Percentiles rank a stretch among this genome's conserved stretches.
phyloP scores from a whole-genome alignment of 73 alveolate species.

The Effrenium voratum region DNA sequence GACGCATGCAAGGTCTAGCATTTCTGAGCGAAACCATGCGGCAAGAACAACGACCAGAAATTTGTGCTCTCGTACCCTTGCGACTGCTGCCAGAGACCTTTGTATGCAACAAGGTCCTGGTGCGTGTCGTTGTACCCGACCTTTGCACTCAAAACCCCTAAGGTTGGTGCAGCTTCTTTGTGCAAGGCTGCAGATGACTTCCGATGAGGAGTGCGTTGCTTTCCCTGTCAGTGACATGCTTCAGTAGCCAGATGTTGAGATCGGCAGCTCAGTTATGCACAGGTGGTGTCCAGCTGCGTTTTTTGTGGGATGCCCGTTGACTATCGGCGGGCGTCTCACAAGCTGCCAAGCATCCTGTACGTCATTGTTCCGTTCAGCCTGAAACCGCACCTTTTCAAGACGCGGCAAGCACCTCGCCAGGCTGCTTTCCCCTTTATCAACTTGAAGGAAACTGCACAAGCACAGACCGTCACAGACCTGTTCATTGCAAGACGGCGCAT shows the following conservation, averaged over 20 bases:
- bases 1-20: slow-evolving; percentile 18
- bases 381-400: too few relatives aligned
- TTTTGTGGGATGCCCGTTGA: slow-evolving; percentile 90
- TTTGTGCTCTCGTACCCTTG: slow-evolving; percentile 47
- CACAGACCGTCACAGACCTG: too few relatives aligned
- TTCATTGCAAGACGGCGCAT: too few relatives aligned
- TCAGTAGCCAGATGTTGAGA: too few relatives aligned
- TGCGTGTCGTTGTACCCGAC: background rate
- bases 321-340: slow-evolving; percentile 15
- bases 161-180: slow-evolving; percentile 55
- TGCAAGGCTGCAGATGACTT: background rate
- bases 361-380: too few relatives aligned
- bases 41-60: slow-evolving; percentile 26
- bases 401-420: too few relatives aligned
- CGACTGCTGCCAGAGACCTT: slow-evolving; percentile 52
- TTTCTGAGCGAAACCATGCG: slow-evolving; percentile 19
- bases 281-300: slow-evolving; percentile 28
- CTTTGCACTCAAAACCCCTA: background rate
- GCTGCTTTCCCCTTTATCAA: too few relatives aligned
- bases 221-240: too few relatives aligned
- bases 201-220: slow-evolving; percentile 1
- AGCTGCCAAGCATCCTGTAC: background rate
- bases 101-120: background rate
- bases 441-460: too few relatives aligned
- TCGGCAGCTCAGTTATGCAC: background rate